Conservation (phyloP, 257 asterid genomes). For the Nicotiana benthamiana region DNA sequence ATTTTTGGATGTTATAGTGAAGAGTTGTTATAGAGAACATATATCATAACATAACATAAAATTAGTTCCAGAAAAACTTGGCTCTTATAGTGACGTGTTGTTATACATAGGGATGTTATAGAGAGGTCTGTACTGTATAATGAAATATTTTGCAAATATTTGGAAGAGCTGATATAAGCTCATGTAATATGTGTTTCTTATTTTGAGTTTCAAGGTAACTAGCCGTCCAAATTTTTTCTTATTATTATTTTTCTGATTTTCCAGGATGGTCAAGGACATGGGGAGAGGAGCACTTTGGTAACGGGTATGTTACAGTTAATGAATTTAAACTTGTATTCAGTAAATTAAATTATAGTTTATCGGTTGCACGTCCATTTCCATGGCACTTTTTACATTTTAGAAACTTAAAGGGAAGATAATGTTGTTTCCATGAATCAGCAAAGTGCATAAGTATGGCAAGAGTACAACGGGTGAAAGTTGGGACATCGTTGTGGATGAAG, state of each 20-base stretch:
- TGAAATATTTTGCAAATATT: background rate
- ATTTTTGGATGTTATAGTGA: no score
- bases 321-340: background rate
- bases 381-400: background rate
- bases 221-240: background rate
- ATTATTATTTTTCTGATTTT: background rate
- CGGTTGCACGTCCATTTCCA: background rate
- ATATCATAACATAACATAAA: no score
- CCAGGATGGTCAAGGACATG: constrained; percentile 99
- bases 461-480: constrained; percentile 99
- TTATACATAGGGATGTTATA: no score
- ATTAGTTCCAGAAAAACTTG: no score
- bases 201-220: background rate
- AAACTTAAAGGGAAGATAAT: background rate
- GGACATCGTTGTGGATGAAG: constrained; percentile 97
- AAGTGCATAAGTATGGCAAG: constrained; percentile 96
- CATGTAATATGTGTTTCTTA: background rate
- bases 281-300: constrained; percentile 99
- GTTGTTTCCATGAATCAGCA: constrained; percentile 40
- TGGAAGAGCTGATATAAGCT: background rate
- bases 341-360: background rate
- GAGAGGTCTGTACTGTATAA: no score
- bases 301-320: constrained; percentile 48
- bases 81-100: no score
- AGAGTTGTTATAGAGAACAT: no score